Evolutionary conservation across 2,329 filamentous ascomycete genomes (phyloP), one percentile per base, ranked within the genome.

Genomic region (Penicillium sp.): DNA sequence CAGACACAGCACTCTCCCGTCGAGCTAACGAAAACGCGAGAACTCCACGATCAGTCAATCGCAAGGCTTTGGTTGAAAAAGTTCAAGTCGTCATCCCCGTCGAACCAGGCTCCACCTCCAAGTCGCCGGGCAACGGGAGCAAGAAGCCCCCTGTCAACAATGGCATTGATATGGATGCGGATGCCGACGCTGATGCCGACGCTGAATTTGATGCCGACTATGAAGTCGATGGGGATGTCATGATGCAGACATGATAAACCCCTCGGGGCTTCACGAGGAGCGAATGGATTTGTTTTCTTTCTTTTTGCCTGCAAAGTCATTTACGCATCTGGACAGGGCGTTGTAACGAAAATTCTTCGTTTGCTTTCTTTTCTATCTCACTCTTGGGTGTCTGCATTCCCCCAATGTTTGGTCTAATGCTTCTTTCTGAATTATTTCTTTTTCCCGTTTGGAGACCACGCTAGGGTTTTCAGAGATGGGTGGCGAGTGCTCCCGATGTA

Each of bases 171-270:
- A 42, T 43, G 3, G 59, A 62, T 34, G n/a, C 32, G 18, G 49
- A 46, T n/a, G 43, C 46, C 5, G 63, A 63, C 43, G 62, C 50
- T 6, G 60, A 66, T 43, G 63, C 63, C 3, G 69, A 71, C 40
- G 61, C 61, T 1, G 67, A 71, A 50, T 61, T 60, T 21, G 63
- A 63, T 43, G 60, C 49, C n/a, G 60, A 65, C 40, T 65, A 63
- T 34, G 63, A 65, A 44, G 55, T 63, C 40, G 63, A 65, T 47
- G 65, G 57, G 24, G 67, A 67, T 47, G 56, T 63, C 34, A 65
- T 68, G 43, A 71, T 71, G 69, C 65, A 67, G 49, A 60, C 61
- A 59, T 71, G 57, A 70, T 52, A 18, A 46, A 8, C 47, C 47
- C 24, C 18, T 8, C 10, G 36, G 24, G 16, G 43, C 32, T 44